These are phyloP conservation scores for Tulasnella sp. DNA, from an alignment of 768 basidiomycete genomes.

Conservation along the genomic window DNA sequence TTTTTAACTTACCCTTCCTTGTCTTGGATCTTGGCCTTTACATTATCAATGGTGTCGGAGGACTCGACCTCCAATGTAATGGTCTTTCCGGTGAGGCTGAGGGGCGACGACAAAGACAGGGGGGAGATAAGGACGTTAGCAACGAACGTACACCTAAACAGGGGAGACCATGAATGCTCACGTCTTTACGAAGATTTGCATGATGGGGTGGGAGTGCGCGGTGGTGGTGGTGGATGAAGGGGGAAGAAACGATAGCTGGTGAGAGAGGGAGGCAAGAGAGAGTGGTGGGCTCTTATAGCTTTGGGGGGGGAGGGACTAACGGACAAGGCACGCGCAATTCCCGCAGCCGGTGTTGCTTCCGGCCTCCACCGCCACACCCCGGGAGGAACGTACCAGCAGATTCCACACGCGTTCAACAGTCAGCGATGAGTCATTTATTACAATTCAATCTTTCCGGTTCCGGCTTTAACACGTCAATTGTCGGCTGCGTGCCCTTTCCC, in stretches of 20 bases:
- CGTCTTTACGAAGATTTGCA: conserved; percentile 47
- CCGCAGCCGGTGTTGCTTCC: not conserved
- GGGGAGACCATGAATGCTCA: conserved; percentile 29
- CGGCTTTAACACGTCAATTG: not conserved
- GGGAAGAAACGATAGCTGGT: not conserved
- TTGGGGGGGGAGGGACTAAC: not conserved
- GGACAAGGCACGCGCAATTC: not conserved
- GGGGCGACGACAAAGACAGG: not conserved
- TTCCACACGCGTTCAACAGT: not conserved
- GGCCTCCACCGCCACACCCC: conserved; percentile 1
- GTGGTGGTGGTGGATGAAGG: not conserved
- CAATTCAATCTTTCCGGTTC: not conserved
- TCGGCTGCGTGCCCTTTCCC: not conserved
- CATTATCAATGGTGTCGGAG: conserved; percentile 40
- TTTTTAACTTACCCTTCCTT: conserved; percentile 44
- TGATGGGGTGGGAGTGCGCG: conserved; percentile 29
- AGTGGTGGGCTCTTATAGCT: not conserved
- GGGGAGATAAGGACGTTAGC: not conserved
- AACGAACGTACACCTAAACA: not conserved
- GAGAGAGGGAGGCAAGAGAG: not conserved
- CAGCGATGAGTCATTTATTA: not conserved
- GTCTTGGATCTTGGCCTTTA: conserved; percentile 36
- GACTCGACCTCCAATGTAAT: conserved; percentile 42
- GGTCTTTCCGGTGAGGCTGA: conserved; percentile 45
- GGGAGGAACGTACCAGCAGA: not conserved